Evolutionary conservation across 306 rosid species (phyloP).

Genomic region (Medicago truncatula): DNA sequence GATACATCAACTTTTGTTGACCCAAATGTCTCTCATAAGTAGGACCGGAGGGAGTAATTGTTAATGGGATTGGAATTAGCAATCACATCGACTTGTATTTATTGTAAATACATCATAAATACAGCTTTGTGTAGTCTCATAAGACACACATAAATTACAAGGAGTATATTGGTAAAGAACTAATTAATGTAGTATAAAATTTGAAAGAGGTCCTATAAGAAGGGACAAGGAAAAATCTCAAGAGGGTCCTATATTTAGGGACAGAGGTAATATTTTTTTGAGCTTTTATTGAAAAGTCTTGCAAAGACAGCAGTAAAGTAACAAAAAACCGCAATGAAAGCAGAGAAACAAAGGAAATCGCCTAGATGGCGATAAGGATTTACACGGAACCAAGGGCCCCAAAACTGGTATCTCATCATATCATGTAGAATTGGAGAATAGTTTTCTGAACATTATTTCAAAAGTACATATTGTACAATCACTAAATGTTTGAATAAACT

Average conservation of each 20-base stretch:
- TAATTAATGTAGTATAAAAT: not conserved
- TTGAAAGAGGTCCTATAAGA: not conserved
- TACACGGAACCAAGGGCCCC: not conserved
- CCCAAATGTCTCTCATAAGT: no score
- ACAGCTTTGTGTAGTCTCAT: no score
- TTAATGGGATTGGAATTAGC: no score
- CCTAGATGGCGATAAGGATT: no score
- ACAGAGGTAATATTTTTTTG: no score
- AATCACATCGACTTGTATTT: no score
- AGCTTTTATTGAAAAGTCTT: no score
- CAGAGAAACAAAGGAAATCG: not conserved
- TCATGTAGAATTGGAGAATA: not conserved
- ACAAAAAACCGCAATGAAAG: not conserved
- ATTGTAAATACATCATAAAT: no score
- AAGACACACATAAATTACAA: no score
- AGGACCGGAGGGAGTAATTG: no score
- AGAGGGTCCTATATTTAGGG: not conserved
- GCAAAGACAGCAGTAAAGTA: no score
- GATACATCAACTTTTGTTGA: no score
- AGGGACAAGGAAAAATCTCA: not conserved
- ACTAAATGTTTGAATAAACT: not conserved
- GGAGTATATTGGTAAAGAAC: not conserved
- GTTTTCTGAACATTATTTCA: not conserved
- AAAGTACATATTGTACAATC: not conserved
- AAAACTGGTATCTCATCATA: not conserved